Conservation (phyloP, 2,329 filamentous ascomycete genomes). For the Colletotrichum musae region DNA sequence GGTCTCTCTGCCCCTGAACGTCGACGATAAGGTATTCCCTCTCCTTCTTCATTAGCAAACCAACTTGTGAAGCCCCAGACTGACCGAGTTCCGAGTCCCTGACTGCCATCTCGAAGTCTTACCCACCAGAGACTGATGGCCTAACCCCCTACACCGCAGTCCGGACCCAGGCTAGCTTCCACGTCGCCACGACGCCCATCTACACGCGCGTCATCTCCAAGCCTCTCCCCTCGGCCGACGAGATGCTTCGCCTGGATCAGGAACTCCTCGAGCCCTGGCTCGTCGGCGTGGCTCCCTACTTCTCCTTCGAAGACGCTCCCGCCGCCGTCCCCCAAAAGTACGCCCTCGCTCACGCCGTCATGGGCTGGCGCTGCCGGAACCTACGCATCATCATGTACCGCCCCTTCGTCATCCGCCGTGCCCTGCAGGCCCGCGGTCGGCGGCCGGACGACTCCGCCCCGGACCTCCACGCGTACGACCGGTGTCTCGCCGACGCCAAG, state of each 20-base stretch:
- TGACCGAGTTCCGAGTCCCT: slow-evolving; percentile 38
- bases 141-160: slow-evolving; percentile 62
- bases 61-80: not conserved
- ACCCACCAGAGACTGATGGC: slow-evolving; percentile 52
- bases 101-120: slow-evolving; percentile 52
- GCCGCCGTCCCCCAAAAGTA: slow-evolving; percentile 52
- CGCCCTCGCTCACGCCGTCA: slow-evolving; percentile 56
- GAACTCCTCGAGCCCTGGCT: slow-evolving; percentile 56
- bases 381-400: slow-evolving; percentile 64
- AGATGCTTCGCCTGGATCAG: slow-evolving; percentile 58
- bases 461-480: slow-evolving; percentile 42
- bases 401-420: slow-evolving; percentile 59
- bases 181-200: slow-evolving; percentile 59
- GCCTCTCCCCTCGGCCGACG: slow-evolving; percentile 56
- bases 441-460: slow-evolving; percentile 20
- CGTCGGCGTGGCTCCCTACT: slow-evolving; percentile 53
- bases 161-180: slow-evolving; percentile 59
- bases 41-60: too few relatives aligned
- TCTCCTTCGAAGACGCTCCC: slow-evolving; percentile 45
- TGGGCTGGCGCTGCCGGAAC: slow-evolving; percentile 60
- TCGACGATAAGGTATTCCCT: slow-evolving; percentile 44
- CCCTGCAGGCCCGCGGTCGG: slow-evolving; percentile 40
- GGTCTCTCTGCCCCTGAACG: slow-evolving; percentile 52
- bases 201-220: slow-evolving; percentile 62
- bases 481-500: slow-evolving; percentile 58